Evolutionary conservation across 257 asterid species (phyloP).

Genomic region (Solanum virginianum): DNA sequence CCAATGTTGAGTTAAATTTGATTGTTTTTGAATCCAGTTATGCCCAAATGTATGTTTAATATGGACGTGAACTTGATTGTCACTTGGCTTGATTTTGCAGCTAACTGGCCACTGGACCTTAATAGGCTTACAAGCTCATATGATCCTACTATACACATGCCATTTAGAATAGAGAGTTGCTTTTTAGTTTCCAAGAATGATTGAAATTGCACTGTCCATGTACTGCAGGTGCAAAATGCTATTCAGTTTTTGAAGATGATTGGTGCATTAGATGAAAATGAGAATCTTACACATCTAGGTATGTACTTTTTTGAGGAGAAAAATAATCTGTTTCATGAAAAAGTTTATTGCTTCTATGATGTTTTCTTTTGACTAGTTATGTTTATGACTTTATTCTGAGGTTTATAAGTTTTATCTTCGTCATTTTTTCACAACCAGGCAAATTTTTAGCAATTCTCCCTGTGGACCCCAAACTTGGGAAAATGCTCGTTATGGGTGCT

Average conservation of each 20-base stretch:
- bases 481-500: constrained; percentile 95
- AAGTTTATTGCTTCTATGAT: background rate
- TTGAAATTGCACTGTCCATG: background rate
- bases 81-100: background rate
- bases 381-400: background rate
- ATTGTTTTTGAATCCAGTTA: too few relatives aligned
- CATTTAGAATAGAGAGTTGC: background rate
- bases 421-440: constrained; percentile 38
- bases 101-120: background rate
- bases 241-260: constrained; percentile 91
- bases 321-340: background rate
- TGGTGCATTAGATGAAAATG: constrained; percentile 89
- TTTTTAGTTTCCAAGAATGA: background rate
- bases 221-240: constrained; percentile 92
- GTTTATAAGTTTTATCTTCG: background rate
- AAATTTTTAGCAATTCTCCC: constrained; percentile 83
- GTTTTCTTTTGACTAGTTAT: background rate
- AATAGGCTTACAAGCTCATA: background rate
- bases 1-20: too few relatives aligned
- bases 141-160: background rate
- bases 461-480: constrained; percentile 97
- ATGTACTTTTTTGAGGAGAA: constrained; percentile 9
- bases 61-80: background rate
- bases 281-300: constrained; percentile 95
- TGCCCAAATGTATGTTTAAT: background rate